A percentile compares a stretch with the other conserved stretches of the same genome.
Evolutionary conservation across 192 early-diverging fungal species (phyloP).

Genomic region (Podochytrium sp.): DNA sequence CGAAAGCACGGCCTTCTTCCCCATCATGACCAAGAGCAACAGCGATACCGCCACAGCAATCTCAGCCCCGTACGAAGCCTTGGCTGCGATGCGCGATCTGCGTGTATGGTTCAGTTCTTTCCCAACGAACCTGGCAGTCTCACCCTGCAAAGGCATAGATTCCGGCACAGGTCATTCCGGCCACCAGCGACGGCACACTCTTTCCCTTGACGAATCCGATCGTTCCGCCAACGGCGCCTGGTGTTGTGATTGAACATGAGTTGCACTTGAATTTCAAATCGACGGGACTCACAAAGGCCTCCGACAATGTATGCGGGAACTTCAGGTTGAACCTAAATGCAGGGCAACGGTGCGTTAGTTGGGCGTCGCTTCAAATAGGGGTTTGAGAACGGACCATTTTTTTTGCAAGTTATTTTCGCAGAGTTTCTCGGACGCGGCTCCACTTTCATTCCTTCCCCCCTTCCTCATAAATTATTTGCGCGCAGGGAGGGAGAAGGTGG

Average conservation of each 20-base stretch:
- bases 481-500: no score
- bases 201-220: conserved; percentile 44
- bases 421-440: no score
- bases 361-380: background rate
- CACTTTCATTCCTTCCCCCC: no score
- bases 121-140: background rate
- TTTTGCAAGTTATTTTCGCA: no score
- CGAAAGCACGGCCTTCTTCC: conserved; percentile 37
- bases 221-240: conserved; percentile 53
- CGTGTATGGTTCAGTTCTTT: background rate
- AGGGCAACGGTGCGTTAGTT: background rate
- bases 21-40: conserved; percentile 49
- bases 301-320: conserved; percentile 22
- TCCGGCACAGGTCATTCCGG: conserved; percentile 49
- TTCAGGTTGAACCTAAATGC: background rate
- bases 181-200: conserved; percentile 50
- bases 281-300: conserved; percentile 1
- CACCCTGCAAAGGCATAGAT: conserved; percentile 49
- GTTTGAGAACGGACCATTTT: no score
- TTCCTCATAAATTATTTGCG: no score
- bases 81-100: conserved; percentile 47
- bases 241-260: background rate
- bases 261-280: background rate
- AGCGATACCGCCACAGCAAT: conserved; percentile 48
- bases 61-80: conserved; percentile 50